Conservation (phyloP, 2,329 filamentous ascomycete species). For the Paraphoma chrysanthemicola region DNA sequence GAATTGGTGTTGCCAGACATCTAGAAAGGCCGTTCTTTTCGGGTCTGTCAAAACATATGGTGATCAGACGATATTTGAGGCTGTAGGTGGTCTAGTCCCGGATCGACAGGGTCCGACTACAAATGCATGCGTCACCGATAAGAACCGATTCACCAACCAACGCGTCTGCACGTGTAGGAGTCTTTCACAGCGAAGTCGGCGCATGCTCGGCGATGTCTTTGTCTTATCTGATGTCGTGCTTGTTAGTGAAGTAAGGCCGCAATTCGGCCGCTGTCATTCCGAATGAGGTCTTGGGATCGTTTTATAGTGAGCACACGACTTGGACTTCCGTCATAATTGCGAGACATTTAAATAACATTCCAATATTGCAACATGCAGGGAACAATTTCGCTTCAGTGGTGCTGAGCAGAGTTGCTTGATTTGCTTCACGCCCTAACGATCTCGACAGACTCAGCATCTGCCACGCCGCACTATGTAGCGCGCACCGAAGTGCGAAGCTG, state of each 20-base stretch:
- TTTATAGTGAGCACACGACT: too few relatives aligned
- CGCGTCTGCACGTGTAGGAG: conserved; percentile 1
- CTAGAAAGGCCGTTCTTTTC: not conserved
- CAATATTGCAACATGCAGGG: not conserved
- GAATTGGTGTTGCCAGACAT: conserved; percentile 55
- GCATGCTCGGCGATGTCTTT: conserved; percentile 1
- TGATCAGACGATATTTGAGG: conserved; percentile 2
- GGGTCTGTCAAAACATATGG: not conserved
- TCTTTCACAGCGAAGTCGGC: conserved; percentile 4
- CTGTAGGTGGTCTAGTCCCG: not conserved
- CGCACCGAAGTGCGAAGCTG: too few relatives aligned
- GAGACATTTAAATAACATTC: too few relatives aligned
- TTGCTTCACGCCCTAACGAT: too few relatives aligned
- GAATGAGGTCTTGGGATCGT: too few relatives aligned
- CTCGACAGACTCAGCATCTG: too few relatives aligned
- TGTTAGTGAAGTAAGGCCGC: not conserved
- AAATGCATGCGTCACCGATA: conserved; percentile 11
- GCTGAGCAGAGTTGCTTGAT: too few relatives aligned
- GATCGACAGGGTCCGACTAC: not conserved
- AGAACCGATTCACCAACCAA: conserved; percentile 2
- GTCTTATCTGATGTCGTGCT: conserved; percentile 6
- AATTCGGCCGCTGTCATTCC: too few relatives aligned
- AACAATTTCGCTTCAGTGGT: not conserved
- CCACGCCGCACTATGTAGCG: too few relatives aligned
- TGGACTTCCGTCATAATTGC: too few relatives aligned